These are phyloP conservation scores for Termitomyces sp. DNA, from an alignment of 768 basidiomycete species.

Conservation along the genomic window DNA sequence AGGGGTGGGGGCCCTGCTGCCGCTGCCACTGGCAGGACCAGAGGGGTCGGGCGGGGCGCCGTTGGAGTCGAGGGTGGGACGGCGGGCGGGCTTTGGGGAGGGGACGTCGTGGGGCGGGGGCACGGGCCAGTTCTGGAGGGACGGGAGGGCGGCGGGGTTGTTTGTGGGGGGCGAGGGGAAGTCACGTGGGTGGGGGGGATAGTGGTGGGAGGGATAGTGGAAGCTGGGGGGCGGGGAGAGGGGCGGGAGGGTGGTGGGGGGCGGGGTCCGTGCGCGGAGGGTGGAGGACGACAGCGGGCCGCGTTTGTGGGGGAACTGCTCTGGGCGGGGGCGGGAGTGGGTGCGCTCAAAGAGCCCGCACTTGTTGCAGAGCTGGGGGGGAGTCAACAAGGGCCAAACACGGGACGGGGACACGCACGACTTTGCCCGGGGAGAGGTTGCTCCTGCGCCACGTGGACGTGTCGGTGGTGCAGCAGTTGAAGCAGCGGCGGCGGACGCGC, in stretches of 20 bases:
- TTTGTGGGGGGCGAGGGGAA: neutral
- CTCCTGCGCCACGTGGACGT: constrained; percentile 78
- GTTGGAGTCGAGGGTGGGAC: neutral
- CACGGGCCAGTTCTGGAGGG: neutral
- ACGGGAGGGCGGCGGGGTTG: neutral
- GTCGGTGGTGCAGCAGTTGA: constrained; percentile 83
- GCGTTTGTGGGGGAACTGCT: constrained; percentile 78
- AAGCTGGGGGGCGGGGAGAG: neutral
- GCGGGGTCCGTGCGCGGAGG: constrained; percentile 16
- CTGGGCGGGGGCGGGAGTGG: constrained; percentile 71
- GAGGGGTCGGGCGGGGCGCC: neutral
- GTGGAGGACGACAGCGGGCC: constrained; percentile 56
- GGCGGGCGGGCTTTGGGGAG: neutral
- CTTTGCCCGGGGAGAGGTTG: constrained; percentile 78
- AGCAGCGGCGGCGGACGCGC: constrained; percentile 70
- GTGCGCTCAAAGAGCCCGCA: constrained; percentile 80
- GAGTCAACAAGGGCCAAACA: constrained; percentile 12
- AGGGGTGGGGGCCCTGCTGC: neutral
- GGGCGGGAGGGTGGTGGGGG: neutral
- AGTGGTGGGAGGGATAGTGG: neutral
- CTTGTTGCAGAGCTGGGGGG: constrained; percentile 54
- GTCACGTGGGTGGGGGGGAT: neutral
- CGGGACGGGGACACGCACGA: constrained; percentile 30
- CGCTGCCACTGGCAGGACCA: neutral
- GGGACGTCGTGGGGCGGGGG: neutral